Base-by-base conservation (phyloP, 331 rosid species). In the Malus hybrid region DNA sequence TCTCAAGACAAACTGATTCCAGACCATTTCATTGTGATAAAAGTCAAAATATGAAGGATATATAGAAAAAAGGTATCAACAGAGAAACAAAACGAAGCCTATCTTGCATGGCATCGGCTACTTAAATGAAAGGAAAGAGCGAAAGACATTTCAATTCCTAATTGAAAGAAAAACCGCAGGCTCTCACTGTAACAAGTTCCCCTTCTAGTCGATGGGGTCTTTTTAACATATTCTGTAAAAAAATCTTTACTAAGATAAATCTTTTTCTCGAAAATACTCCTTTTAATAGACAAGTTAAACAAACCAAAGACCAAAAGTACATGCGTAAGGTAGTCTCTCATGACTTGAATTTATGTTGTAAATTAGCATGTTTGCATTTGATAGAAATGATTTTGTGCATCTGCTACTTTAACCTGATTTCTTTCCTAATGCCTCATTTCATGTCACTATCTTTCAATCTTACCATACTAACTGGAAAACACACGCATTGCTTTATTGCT, bases 1-100 rank as follows among this genome's bases (percentile, higher is more conserved):
- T 61, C 69, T 19, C 7, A 66, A 29, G 61, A 74, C 76, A 71
- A 63, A 69, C 61, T 18, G 69, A 72, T 10, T 33, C 48, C 60
- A 33, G 29, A 29, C 32, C 59, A 78, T 32, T 75, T 28, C 64
- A 50, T 61, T 11, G n/a, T 5, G 69, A 22, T n/a, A 42, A 42
- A 10, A n/a, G 2, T 55, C 33, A 18, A 7, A 56, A 69, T 56
- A 20, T 75, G 56, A 31, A 75, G 33, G 65, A 32, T 10, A 44
- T 27, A 19, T 27, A 15, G 48, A 31, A 10, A 39, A 73, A 28
- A 62, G 66, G 60, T 36, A 73, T 27, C 15, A 55, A 56, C 19
- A 14, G 50, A 2, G 22, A 7, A 34, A 57, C 2, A 33, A 20
- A 5, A 54, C 2, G 20, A 42, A 42, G 14, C 48, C 48, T 42